Conservation (phyloP, 1,284 basidiomycete species). For the Phlebopus sp. region DNA sequence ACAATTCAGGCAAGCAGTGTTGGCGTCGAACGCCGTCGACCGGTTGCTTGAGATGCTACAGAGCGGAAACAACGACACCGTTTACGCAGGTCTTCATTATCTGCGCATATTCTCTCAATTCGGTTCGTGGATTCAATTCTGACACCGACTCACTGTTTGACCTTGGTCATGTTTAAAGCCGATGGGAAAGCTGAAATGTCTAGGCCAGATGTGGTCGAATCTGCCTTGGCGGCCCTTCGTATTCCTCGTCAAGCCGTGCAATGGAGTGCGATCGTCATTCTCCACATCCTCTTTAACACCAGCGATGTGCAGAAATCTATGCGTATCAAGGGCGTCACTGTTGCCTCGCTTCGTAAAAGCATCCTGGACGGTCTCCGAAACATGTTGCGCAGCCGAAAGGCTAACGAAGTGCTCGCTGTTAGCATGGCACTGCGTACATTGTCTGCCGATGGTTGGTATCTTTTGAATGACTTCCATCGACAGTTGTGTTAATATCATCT, state of each 20-base stretch:
- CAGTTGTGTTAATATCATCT: background rate
- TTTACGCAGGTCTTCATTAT: slow-evolving; percentile 24
- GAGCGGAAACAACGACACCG: slow-evolving; percentile 4
- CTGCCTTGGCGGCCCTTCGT: slow-evolving; percentile 17
- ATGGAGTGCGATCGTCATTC: slow-evolving; percentile 10
- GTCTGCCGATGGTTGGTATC: slow-evolving; percentile 17
- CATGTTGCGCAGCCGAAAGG: slow-evolving; percentile 18
- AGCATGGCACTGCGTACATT: slow-evolving; percentile 15
- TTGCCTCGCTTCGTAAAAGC: background rate
- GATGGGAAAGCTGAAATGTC: slow-evolving; percentile 1
- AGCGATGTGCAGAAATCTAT: slow-evolving; percentile 6
- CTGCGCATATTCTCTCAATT: slow-evolving; percentile 18
- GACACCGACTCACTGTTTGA: background rate
- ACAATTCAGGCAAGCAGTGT: slow-evolving; percentile 12
- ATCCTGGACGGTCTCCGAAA: slow-evolving; percentile 15
- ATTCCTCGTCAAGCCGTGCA: slow-evolving; percentile 18
- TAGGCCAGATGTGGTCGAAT: slow-evolving; percentile 11
- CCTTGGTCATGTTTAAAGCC: slow-evolving; percentile 6
- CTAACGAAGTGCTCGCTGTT: slow-evolving; percentile 17
- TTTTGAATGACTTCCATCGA: background rate
- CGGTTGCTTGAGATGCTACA: slow-evolving; percentile 17
- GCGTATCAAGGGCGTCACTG: background rate
- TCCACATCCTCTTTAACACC: slow-evolving; percentile 14
- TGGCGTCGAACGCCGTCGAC: slow-evolving; percentile 14
- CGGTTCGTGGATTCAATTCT: slow-evolving; percentile 12